Evolutionary conservation across 352 stramenopile genomes (phyloP).

Genomic region (Globisporangium recalcitrans): DNA sequence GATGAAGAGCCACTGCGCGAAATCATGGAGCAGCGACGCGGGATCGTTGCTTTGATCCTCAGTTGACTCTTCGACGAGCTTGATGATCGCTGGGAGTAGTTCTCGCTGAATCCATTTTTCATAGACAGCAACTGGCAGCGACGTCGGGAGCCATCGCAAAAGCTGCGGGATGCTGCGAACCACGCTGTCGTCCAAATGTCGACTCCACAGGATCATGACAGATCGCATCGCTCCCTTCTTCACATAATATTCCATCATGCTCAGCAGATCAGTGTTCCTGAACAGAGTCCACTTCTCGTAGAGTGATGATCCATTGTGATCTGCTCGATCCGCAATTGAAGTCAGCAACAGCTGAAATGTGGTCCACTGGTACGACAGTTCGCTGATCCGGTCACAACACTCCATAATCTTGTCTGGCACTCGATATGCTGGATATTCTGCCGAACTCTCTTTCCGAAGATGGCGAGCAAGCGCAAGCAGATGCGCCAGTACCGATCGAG

Average conservation of each 20-base stretch:
- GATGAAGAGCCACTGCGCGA: constrained; percentile 30
- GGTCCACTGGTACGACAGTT: constrained; percentile 54
- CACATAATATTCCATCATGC: constrained; percentile 42
- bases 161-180: constrained; percentile 34
- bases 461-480: constrained; percentile 8
- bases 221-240: constrained; percentile 45
- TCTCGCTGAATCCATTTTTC: constrained; percentile 48
- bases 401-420: background rate
- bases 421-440: background rate
- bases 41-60: background rate
- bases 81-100: constrained; percentile 42
- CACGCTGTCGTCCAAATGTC: constrained; percentile 32
- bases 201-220: constrained; percentile 48
- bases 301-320: constrained; percentile 5
- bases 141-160: constrained; percentile 28
- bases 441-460: constrained; percentile 2
- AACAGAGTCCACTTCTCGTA: constrained; percentile 34
- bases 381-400: constrained; percentile 31
- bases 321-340: constrained; percentile 10
- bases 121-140: constrained; percentile 42
- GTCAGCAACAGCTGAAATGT: constrained; percentile 59
- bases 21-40: constrained; percentile 17
- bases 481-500: constrained; percentile 9
- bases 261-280: constrained; percentile 24
- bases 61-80: constrained; percentile 16